Evolutionary conservation across 108 stramenopile species (phyloP).

Genomic region (Cyclotella choctawhatcheeana): DNA sequence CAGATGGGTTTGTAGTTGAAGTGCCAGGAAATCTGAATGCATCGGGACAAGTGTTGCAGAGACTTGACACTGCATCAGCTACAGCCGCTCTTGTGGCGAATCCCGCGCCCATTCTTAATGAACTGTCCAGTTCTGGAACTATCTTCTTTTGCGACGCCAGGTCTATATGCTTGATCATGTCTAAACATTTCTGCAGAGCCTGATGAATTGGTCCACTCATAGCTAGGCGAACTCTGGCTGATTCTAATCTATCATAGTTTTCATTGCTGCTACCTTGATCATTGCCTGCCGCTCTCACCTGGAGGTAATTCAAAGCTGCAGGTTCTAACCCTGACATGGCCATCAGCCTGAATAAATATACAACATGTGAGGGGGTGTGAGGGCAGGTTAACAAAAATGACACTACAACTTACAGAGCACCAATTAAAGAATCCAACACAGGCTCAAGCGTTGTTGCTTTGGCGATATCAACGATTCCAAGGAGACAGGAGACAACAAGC

Average conservation of each 20-base stretch:
- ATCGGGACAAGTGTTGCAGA: constrained; percentile 67
- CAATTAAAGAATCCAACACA: constrained; percentile 75
- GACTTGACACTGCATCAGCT: constrained; percentile 74
- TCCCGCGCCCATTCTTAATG: constrained; percentile 57
- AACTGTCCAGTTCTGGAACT: constrained; percentile 56
- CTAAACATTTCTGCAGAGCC: constrained; percentile 79
- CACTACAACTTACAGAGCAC: too few species aligned
- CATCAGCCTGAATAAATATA: too few species aligned
- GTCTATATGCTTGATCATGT: constrained; percentile 59
- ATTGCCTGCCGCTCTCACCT: constrained; percentile 70
- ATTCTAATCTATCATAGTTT: constrained; percentile 73
- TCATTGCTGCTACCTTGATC: constrained; percentile 47
- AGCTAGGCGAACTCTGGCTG: constrained; percentile 68
- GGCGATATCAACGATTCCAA: constrained; percentile 74
- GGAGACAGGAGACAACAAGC: constrained; percentile 72
- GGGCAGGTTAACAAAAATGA: too few species aligned
- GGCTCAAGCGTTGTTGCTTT: constrained; percentile 73
- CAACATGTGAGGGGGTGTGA: too few species aligned
- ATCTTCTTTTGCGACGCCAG: constrained; percentile 64
- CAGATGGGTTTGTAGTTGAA: constrained; percentile 66
- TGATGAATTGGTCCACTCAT: constrained; percentile 76
- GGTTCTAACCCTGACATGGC: constrained; percentile 86
- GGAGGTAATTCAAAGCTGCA: constrained; percentile 84
- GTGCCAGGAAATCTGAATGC: constrained; percentile 70
- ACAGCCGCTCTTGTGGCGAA: constrained; percentile 84